phyloP scores from a whole-genome alignment of 257 asterid genomes.

The Rubia yunnanensis region DNA sequence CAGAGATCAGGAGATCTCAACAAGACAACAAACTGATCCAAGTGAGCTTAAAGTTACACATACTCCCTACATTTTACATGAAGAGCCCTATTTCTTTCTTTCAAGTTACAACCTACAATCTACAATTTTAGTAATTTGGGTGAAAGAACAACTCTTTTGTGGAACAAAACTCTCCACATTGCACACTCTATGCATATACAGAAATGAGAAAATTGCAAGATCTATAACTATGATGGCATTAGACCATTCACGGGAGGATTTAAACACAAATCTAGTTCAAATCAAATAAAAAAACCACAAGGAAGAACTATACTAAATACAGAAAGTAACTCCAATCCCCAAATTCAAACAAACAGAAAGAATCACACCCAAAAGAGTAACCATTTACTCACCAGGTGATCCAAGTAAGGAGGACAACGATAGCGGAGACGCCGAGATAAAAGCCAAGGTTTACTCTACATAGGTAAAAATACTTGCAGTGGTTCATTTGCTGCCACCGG shows the following conservation, averaged over 20 bases:
- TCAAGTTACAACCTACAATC: background rate
- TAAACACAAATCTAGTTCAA: background rate
- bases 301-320: background rate
- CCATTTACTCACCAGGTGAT: constrained; percentile 41
- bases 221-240: background rate
- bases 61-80: too few relatives aligned
- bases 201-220: background rate
- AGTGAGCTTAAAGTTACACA: background rate
- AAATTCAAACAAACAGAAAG: too few relatives aligned
- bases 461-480: background rate
- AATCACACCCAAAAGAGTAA: background rate
- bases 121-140: background rate
- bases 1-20: background rate
- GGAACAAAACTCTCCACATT: background rate
- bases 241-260: background rate
- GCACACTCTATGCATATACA: background rate
- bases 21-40: background rate
- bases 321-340: too few relatives aligned
- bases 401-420: constrained; percentile 69
- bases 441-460: too few relatives aligned
- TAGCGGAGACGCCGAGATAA: constrained; percentile 44
- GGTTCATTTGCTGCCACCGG: constrained; percentile 37
- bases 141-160: background rate
- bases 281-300: background rate
- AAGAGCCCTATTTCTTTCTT: too few relatives aligned